Conservation (phyloP, 257 asterid species). For the Misopates orontium region DNA sequence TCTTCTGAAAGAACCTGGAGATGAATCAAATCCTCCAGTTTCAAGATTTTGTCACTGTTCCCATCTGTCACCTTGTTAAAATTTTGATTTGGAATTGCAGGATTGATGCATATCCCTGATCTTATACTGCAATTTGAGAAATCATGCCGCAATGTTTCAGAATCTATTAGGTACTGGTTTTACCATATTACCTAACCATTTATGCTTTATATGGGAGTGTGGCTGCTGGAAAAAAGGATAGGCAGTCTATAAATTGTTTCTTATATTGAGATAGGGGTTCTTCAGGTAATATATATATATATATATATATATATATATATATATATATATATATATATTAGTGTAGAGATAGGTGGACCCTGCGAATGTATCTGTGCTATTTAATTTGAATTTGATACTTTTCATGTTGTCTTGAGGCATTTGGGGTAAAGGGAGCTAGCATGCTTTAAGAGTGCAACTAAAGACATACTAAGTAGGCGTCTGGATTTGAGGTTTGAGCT, state of each 20-base stretch:
- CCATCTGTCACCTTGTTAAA: slow-evolving; percentile 3
- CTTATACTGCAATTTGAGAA: slow-evolving; percentile 79
- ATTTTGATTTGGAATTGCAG: slow-evolving; percentile 49
- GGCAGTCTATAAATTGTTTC: not conserved
- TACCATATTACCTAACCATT: slow-evolving; percentile 1
- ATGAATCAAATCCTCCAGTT: slow-evolving; percentile 9
- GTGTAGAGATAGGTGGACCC: not conserved
- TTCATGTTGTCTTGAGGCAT: slow-evolving; percentile 10
- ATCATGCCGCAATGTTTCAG: slow-evolving; percentile 86
- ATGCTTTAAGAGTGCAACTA: slow-evolving; percentile 9
- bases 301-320: too few relatives aligned
- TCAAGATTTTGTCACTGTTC: slow-evolving; percentile 7
- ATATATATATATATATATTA: too few relatives aligned
- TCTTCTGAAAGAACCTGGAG: slow-evolving; percentile 16
- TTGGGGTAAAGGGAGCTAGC: slow-evolving; percentile 4
- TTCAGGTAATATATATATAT: too few relatives aligned
- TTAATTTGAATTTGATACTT: not conserved
- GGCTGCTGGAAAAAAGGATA: slow-evolving; percentile 15
- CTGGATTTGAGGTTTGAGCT: not conserved
- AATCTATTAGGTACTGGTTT: slow-evolving; percentile 68
- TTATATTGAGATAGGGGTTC: too few relatives aligned
- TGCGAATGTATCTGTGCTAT: slow-evolving; percentile 8
- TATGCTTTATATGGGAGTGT: not conserved
- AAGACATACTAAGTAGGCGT: not conserved
- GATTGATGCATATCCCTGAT: slow-evolving; percentile 83